Percentiles rank a stretch among this genome's conserved stretches.
phyloP scores from a whole-genome alignment of 2,329 filamentous ascomycete species.

The Coniochaeta ligniaria region DNA sequence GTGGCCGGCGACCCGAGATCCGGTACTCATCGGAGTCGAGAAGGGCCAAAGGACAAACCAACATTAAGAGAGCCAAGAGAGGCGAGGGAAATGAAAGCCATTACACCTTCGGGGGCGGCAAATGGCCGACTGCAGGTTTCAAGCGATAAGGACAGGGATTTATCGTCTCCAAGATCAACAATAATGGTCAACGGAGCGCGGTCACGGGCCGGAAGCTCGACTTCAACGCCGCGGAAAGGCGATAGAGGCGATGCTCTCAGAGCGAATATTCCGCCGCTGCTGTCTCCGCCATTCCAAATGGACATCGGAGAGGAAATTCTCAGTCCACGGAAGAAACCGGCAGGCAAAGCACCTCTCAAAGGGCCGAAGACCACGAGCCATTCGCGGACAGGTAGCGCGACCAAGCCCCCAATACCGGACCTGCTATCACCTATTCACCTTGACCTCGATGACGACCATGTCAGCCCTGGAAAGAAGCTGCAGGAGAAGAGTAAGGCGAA shows the following conservation, averaged over 20 bases:
- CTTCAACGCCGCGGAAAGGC: slow-evolving; percentile 14
- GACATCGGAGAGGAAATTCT: slow-evolving; percentile 32
- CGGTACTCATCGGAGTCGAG: slow-evolving; percentile 8
- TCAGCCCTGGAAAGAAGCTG: slow-evolving; percentile 7
- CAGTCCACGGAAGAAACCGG: slow-evolving; percentile 24
- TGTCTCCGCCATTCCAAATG: not conserved
- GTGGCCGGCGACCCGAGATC: slow-evolving; percentile 7
- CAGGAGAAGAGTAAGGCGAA: slow-evolving; percentile 4
- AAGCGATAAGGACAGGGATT: slow-evolving; percentile 8
- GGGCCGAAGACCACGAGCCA: slow-evolving; percentile 20
- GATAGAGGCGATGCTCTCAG: not conserved
- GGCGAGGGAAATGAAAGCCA: slow-evolving; percentile 9
- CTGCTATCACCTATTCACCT: slow-evolving; percentile 46
- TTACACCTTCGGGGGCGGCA: not conserved
- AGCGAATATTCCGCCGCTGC: not conserved
- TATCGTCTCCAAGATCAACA: slow-evolving; percentile 14
- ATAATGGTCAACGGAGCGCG: slow-evolving; percentile 18
- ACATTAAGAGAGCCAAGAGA: slow-evolving; percentile 6
- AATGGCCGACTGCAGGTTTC: slow-evolving; percentile 1
- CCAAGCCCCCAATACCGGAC: slow-evolving; percentile 38
- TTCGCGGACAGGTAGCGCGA: slow-evolving; percentile 7
- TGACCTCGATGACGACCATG: slow-evolving; percentile 29
- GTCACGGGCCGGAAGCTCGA: slow-evolving; percentile 12
- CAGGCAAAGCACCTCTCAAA: slow-evolving; percentile 21
- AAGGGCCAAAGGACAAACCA: slow-evolving; percentile 7